Conservation (phyloP, 1,284 basidiomycete genomes). For the Cerioporus squamosus region DNA sequence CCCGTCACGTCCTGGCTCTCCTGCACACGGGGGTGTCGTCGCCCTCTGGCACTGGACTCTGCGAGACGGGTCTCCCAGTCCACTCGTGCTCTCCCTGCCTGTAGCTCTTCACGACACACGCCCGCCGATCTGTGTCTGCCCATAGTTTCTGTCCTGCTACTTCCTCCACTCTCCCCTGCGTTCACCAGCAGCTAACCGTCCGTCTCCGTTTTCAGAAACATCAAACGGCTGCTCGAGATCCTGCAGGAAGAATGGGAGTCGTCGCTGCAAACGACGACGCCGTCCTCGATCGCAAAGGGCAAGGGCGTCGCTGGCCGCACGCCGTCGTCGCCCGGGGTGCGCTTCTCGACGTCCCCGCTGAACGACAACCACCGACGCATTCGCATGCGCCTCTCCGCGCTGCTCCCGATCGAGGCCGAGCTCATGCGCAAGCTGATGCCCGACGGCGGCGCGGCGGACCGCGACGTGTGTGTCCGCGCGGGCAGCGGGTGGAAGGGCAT, state of each 20-base stretch:
- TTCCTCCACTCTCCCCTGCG: not conserved
- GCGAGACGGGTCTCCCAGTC: too few species aligned
- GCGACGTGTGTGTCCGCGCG: conserved; percentile 60
- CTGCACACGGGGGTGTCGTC: too few species aligned
- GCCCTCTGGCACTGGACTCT: too few species aligned
- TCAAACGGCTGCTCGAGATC: conserved; percentile 56
- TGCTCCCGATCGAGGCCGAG: conserved; percentile 61
- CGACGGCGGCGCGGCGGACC: conserved; percentile 26
- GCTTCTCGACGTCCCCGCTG: conserved; percentile 30
- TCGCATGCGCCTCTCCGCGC: conserved; percentile 58
- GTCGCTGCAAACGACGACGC: conserved; percentile 25
- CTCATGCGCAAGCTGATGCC: conserved; percentile 49
- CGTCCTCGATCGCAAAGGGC: conserved; percentile 26
- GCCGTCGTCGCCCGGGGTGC: conserved; percentile 23
- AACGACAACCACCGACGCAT: conserved; percentile 47
- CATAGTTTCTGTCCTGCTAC: too few species aligned
- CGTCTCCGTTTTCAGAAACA: conserved; percentile 43
- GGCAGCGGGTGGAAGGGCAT: conserved; percentile 61
- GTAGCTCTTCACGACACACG: too few species aligned
- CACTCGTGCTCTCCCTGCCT: too few species aligned
- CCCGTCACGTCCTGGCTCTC: too few species aligned
- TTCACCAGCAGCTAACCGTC: not conserved
- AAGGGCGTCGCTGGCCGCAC: conserved; percentile 25
- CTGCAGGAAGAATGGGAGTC: conserved; percentile 54
- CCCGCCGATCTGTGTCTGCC: too few species aligned